Evolutionary conservation across 2,329 filamentous ascomycete species (phyloP), one percentile per base, ranked within the genome.

Genomic region (Stromatinia cepivora): DNA sequence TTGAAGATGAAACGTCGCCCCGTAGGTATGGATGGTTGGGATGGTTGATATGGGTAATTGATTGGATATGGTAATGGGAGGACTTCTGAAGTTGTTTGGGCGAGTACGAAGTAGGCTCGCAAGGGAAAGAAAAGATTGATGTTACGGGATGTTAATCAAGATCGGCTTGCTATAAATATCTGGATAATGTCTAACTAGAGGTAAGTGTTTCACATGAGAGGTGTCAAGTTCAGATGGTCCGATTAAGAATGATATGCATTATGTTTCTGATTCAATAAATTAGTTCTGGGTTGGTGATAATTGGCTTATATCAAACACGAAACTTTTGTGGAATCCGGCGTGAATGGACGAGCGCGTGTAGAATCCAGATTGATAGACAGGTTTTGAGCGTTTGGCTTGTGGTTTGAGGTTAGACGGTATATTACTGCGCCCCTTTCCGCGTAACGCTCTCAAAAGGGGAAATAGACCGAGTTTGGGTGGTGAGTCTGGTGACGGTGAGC

Each of bases 371-470:
- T 20, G 42, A 61, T 34, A 31, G 42, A 61, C 22, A 34, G 53
- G 28, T 25, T 61, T 31, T 34, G 9, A n/a, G 45, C 45, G 46
- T 63, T 50, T 25, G 45, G 59, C 45, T 50, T 36, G 45, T 9
- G n/a, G 59, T 63, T 63, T 52, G 59, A 63, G 45, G 46, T 63
- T 63, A 39, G 46, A 20, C 11, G 20, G 46, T 39, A 9, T 36
- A 39, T 39, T n/a, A n/a, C 50, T 66, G 48, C 63, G 63, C 63
- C 50, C 52, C 63, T 45, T 57, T 66, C 28, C 48, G 48, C 63
- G 63, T 66, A 66, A 66, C 48, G 63, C 63, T 66, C 10, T 52
- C 34, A 65, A 48, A 34, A 53, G 48, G 62, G 52, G 15, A n/a
- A 17, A 25, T 20, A 58, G 56, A 58, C 56, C n/a, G 36, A 20